Conservation (phyloP, 2,329 filamentous ascomycete genomes). For the Fusarium proliferatum region DNA sequence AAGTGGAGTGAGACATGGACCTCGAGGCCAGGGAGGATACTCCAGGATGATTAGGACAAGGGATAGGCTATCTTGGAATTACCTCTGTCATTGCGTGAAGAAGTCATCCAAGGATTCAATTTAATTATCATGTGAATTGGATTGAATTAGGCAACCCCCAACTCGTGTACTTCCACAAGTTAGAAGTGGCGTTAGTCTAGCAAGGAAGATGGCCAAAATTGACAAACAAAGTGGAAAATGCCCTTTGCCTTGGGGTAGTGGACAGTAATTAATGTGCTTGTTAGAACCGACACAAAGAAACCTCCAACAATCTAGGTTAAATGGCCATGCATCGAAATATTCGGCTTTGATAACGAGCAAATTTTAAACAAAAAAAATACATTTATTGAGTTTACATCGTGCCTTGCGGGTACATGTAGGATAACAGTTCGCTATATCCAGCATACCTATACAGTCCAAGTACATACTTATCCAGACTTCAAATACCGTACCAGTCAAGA, state of each 20-base stretch:
- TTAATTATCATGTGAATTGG: background rate
- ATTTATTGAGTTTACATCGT: background rate
- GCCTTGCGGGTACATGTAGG: conserved; percentile 27
- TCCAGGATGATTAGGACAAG: background rate
- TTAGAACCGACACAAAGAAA: background rate
- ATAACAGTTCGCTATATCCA: conserved; percentile 18
- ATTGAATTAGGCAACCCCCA: background rate
- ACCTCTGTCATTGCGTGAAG: background rate
- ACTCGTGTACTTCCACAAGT: background rate
- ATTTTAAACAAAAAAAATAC: conserved; percentile 22
- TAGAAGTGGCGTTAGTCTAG: background rate
- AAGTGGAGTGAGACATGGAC: conserved; percentile 13
- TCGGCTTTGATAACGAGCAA: background rate
- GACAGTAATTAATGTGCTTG: background rate
- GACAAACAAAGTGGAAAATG: background rate
- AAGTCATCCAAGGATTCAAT: background rate
- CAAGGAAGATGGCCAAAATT: background rate
- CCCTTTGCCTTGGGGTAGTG: background rate
- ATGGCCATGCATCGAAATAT: background rate
- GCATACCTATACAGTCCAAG: background rate
- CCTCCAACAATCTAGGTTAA: too few species aligned
- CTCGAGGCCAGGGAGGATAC: background rate
- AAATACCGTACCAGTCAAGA: background rate
- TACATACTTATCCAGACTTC: conserved; percentile 4
- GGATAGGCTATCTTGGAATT: background rate